Base-by-base conservation (phyloP, 495 filamentous ascomycete genomes). In the Lophiostoma macrostomum region DNA sequence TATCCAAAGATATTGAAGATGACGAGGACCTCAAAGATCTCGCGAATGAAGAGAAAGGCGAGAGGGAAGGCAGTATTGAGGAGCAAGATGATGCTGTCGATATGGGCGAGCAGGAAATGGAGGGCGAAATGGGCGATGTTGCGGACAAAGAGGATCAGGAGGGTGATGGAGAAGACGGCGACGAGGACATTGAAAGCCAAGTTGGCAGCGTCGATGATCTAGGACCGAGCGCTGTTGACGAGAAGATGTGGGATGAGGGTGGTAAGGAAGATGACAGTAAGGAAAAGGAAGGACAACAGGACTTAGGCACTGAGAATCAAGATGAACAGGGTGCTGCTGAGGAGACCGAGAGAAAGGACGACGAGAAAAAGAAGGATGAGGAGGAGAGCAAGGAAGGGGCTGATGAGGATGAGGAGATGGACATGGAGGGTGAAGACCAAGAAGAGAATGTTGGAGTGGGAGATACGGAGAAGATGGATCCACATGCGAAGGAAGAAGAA, bases 171-270 rank as follows among this genome's bases (percentile, higher is more conserved):
- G 74, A 80, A 7, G 76, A 78, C 11, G 78, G 75, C 19, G 80
- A 84, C 16, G 78, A 83, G 24, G 81, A 86, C 48, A 81, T 94
- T 57, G 90, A 96, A 52, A 91, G 96, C 62, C 87, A 96, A 71
- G 76, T 83, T 7, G 94, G 90, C 4, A 84, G 87, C 65, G 88
- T 98, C 5, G 86, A 95, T 74, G 88, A 91, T 58, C 74, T 95
- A 16, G 90, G 94, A 58, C 83, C 88, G 5, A 84, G 81, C 14
- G 88, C 90, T 13, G 84, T 98, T 0, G 93, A 98, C 67, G 93
- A 98, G 71, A 97, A 96, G 73, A 85, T 96, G 74, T 98, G 93
- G 93, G 90, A 97, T 69, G 90, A 86, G 7, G 80, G 80, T 35
- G 81, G 78, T 14, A 85, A 88, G 41, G 84, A 90, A 13, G 74